Evolutionary conservation across 176 grass and related monocot genomes (phyloP).

Genomic region (Lolium multiflorum): DNA sequence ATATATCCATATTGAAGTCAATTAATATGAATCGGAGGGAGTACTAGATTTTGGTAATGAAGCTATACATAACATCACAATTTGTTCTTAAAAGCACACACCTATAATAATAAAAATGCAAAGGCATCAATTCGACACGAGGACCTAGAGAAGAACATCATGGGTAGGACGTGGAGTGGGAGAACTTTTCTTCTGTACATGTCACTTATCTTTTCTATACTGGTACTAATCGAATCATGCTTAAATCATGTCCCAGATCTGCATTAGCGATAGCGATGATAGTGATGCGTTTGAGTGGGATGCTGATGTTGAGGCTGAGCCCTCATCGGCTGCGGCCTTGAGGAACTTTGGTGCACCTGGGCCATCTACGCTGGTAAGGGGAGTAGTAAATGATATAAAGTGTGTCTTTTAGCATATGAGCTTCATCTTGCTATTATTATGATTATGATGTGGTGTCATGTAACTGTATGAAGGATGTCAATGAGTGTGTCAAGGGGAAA

Average conservation of each 20-base stretch:
- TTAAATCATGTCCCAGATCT: constrained; percentile 38
- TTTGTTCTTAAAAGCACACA: background rate
- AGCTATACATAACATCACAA: background rate
- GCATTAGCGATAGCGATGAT: constrained; percentile 46
- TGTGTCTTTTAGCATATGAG: background rate
- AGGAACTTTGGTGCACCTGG: constrained; percentile 28
- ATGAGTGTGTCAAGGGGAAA: constrained; percentile 18
- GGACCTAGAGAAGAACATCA: background rate
- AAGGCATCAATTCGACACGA: too few species aligned
- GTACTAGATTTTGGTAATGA: background rate
- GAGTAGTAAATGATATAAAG: constrained; percentile 13
- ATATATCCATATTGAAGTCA: too few species aligned
- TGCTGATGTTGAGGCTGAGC: constrained; percentile 9
- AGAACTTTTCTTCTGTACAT: background rate
- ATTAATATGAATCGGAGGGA: too few species aligned
- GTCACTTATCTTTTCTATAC: background rate
- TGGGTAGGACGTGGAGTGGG: background rate
- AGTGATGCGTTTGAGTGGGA: constrained; percentile 42
- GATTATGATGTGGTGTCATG: constrained; percentile 21
- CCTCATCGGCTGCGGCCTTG: background rate
- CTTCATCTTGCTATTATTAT: constrained; percentile 30
- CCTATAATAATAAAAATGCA: background rate
- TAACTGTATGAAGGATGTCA: constrained; percentile 33
- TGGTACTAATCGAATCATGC: background rate
- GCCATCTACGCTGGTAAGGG: background rate